These are phyloP conservation scores for Tricholoma furcatifolium DNA, from an alignment of 768 basidiomycete species.

Conservation along the genomic window DNA sequence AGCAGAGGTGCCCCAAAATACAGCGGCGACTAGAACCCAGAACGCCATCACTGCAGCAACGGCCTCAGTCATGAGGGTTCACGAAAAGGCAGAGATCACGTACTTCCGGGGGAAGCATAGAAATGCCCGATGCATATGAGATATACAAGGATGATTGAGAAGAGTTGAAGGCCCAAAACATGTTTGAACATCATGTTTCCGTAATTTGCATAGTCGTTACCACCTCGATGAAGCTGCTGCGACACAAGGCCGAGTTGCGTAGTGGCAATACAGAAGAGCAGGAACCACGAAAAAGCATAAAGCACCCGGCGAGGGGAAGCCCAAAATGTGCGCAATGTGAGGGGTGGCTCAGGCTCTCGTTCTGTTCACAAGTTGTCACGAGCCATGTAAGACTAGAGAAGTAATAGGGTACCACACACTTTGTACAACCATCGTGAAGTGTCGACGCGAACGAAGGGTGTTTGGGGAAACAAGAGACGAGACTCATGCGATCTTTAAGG, in stretches of 20 bases:
- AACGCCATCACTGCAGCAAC: slow-evolving; percentile 7
- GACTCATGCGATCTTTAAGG: too few species aligned
- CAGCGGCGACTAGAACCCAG: slow-evolving; percentile 8
- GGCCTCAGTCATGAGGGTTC: too few species aligned
- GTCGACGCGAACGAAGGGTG: too few species aligned
- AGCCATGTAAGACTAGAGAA: too few species aligned
- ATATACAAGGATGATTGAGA: slow-evolving; percentile 7
- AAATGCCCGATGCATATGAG: slow-evolving; percentile 14
- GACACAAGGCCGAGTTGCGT: slow-evolving; percentile 8
- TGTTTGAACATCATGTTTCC: slow-evolving; percentile 16
- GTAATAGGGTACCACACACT: too few species aligned
- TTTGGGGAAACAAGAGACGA: too few species aligned
- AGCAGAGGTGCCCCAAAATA: slow-evolving; percentile 13
- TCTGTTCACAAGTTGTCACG: not conserved
- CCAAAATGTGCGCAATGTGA: slow-evolving; percentile 2
- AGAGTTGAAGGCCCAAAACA: slow-evolving; percentile 12
- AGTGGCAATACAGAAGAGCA: not conserved
- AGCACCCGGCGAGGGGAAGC: not conserved
- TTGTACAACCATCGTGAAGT: too few species aligned
- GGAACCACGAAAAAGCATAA: slow-evolving; percentile 1
- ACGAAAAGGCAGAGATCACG: not conserved
- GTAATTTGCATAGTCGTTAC: slow-evolving; percentile 9
- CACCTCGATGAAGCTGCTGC: slow-evolving; percentile 9
- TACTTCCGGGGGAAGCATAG: slow-evolving; percentile 4
- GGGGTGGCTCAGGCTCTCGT: not conserved